Percentiles rank a stretch among this genome's conserved stretches.
These are phyloP conservation scores for Austropuccinia psidii DNA, from an alignment of 1,284 basidiomycete species.

Conservation along the genomic window DNA sequence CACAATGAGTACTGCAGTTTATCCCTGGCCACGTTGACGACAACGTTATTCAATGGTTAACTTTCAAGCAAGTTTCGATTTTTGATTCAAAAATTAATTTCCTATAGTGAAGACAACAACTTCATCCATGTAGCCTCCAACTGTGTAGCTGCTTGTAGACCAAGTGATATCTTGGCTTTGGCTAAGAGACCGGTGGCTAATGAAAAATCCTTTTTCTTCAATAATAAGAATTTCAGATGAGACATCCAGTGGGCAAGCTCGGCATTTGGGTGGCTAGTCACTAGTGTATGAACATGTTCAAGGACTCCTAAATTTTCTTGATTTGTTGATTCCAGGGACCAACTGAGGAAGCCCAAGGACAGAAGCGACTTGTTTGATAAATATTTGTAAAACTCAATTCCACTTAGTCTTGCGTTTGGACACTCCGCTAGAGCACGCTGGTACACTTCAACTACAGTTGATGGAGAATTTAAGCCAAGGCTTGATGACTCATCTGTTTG, in stretches of 20 bases:
- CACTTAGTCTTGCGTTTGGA: not conserved
- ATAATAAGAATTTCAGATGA: constrained; percentile 2
- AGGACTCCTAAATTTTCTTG: not conserved
- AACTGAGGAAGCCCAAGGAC: constrained; percentile 7
- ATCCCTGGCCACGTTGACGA: too few relatives aligned
- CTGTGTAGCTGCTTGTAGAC: not conserved
- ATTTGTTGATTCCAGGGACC: not conserved
- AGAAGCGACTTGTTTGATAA: constrained; percentile 9
- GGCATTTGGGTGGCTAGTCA: constrained; percentile 5
- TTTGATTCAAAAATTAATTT: too few relatives aligned
- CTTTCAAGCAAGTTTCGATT: too few relatives aligned
- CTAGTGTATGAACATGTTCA: not conserved
- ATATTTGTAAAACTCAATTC: not conserved
- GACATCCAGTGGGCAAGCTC: not conserved
- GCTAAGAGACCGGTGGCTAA: not conserved
- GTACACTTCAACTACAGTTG: constrained; percentile 4
- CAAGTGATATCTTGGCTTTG: not conserved
- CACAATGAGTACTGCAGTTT: too few relatives aligned
- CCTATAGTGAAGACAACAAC: not conserved
- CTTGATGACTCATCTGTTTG: not conserved
- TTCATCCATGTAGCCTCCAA: constrained; percentile 3
- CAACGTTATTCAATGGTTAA: too few relatives aligned
- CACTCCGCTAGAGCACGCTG: not conserved
- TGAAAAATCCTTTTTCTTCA: not conserved
- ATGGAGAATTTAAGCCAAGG: not conserved